A percentile compares a stretch with the other conserved stretches of the same genome.
Evolutionary conservation across 768 basidiomycete species (phyloP).

Genomic region (Leccinellum albellum): DNA sequence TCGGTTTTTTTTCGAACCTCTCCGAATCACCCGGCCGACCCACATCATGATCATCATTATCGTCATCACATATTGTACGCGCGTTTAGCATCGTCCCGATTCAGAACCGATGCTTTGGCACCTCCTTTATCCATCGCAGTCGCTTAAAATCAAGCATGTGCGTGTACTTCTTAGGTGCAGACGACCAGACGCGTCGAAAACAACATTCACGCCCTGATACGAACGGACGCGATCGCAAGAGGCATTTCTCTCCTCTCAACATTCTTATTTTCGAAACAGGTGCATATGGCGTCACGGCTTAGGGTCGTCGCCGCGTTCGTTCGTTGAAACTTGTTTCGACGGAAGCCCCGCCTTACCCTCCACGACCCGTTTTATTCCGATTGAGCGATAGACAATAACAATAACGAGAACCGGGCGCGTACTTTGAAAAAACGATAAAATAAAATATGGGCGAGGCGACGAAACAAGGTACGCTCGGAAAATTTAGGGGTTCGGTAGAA

Average conservation of each 20-base stretch:
- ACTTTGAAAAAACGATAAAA: neutral
- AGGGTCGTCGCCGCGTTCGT: neutral
- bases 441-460: neutral
- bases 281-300: neutral
- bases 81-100: neutral
- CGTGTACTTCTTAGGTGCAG: neutral
- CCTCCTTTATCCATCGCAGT: neutral
- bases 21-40: neutral
- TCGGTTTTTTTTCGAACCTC: neutral
- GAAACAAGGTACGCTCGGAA: neutral
- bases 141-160: neutral
- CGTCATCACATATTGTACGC: neutral
- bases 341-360: neutral
- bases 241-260: neutral
- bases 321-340: conserved; percentile 7
- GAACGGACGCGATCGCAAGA: neutral
- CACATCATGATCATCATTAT: neutral
- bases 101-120: neutral
- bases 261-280: neutral
- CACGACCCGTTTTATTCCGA: conserved; percentile 9
- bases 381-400: neutral
- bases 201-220: neutral
- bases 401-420: neutral
- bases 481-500: neutral
- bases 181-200: neutral